Evolutionary conservation across 129 eudicot species (phyloP).

Genomic region (Chrysanthemum makinoi): DNA sequence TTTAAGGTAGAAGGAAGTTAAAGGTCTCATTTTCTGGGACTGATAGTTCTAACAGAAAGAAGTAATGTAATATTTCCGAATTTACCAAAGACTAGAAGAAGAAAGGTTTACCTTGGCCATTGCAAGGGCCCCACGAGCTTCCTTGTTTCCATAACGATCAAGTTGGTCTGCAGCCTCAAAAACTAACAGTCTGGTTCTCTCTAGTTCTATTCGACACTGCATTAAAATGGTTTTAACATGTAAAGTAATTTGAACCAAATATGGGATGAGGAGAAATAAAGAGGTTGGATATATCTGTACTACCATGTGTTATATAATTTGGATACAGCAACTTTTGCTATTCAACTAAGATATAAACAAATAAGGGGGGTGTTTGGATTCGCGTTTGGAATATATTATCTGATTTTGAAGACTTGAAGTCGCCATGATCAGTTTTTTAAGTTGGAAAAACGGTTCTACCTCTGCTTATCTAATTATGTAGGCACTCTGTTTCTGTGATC

Average conservation of each 20-base stretch:
- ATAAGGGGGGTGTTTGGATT: too few species aligned
- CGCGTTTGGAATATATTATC: too few species aligned
- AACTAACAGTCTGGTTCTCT: constrained; percentile 76
- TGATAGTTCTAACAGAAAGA: background rate
- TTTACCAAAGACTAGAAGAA: constrained; percentile 8
- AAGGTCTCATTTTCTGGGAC: too few species aligned
- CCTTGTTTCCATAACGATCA: constrained; percentile 85
- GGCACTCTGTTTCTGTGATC: too few species aligned
- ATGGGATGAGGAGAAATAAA: background rate
- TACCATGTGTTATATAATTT: background rate
- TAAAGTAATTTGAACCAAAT: background rate
- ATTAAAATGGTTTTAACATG: constrained; percentile 12
- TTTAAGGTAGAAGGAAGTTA: too few species aligned
- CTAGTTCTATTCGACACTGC: constrained; percentile 96
- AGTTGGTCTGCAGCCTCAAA: constrained; percentile 98
- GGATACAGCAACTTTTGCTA: background rate
- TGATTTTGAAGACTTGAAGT: too few species aligned
- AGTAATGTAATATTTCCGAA: background rate
- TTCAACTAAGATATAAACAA: background rate
- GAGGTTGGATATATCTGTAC: background rate
- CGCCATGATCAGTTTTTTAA: too few species aligned
- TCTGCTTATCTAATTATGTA: too few species aligned
- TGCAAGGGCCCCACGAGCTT: constrained; percentile 89
- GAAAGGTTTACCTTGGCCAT: constrained; percentile 85
- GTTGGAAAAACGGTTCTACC: too few species aligned